Base-by-base conservation (phyloP, 495 filamentous ascomycete species). In the Talaromyces borbonicus region DNA sequence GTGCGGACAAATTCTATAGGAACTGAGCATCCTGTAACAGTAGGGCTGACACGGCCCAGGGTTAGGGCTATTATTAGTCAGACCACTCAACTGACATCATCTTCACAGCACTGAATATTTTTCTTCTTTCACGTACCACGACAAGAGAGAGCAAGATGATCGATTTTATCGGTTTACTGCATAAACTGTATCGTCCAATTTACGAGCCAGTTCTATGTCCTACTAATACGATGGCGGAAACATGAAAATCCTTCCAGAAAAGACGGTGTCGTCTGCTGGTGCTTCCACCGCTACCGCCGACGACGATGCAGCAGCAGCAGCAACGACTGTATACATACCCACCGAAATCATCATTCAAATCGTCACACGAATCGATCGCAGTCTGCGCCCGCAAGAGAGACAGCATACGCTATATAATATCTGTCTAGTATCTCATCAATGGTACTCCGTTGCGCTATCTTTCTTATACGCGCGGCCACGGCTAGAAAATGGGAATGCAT, bases 401-500 rank as follows among this genome's bases (percentile, higher is more conserved):
- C 79, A 80, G 52, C 14, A 25, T 8, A 65, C 62, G 8, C 60
- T 85, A n/a, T 61, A 69, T 50, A 61, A 63, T 0, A 78, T 75
- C 54, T 74, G 72, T 53, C 64, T 81, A 15, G 70, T 84, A 11
- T 79, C 71, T 5, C 69, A 70, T 11, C 69, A 80, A 45, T 87
- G 83, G 83, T 84, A 85, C 54, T 67, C 70, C 8, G 70, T 68
- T 4, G 66, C 70, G 9, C 66, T 81, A 6, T 50, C 68, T 0
- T 58, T 62, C 16, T 72, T 87, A n/a, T 87, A 84, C 52, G 57
- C 61, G 15, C 46, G 53, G 1, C 80, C 81, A 0, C 49, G 56
- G 30, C 55, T 85, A 4, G 39, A 44, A 14, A 53, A 53, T 8
- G 78, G 79, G 7, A 60, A 54, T 3, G 74, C 75, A 33, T 86